phyloP scores from a whole-genome alignment of 2,329 filamentous ascomycete species.

The Aschersonia sp. region DNA sequence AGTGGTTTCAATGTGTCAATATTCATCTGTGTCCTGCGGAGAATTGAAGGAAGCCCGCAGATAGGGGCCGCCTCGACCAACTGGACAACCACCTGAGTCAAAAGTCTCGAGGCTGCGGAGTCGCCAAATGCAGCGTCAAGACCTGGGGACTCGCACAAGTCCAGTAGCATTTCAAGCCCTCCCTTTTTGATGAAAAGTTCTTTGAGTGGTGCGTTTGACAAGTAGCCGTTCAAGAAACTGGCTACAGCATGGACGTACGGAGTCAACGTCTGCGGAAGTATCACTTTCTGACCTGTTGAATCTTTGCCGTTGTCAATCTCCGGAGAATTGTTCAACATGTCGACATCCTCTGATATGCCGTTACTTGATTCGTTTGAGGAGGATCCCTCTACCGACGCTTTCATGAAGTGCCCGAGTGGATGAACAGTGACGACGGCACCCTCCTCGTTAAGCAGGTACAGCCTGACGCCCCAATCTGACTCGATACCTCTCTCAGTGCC shows the following conservation, averaged over 20 bases:
- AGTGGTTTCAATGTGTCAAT: slow-evolving; percentile 56
- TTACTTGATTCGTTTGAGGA: slow-evolving; percentile 18
- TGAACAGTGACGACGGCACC: slow-evolving; percentile 39
- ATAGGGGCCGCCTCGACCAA: slow-evolving; percentile 71
- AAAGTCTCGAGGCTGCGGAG: slow-evolving; percentile 49
- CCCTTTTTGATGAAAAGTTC: slow-evolving; percentile 61
- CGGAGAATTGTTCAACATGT: slow-evolving; percentile 37
- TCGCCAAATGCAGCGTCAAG: slow-evolving; percentile 50
- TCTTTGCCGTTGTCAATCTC: slow-evolving; percentile 4
- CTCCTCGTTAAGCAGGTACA: slow-evolving; percentile 48
- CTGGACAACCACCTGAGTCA: slow-evolving; percentile 60
- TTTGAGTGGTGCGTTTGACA: slow-evolving; percentile 61
- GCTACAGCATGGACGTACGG: slow-evolving; percentile 63
- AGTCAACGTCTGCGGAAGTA: slow-evolving; percentile 28
- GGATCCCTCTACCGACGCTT: slow-evolving; percentile 11
- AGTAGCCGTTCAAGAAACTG: slow-evolving; percentile 62
- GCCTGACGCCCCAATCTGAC: slow-evolving; percentile 62
- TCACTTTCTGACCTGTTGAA: slow-evolving; percentile 8
- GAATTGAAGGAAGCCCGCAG: slow-evolving; percentile 65
- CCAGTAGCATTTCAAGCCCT: slow-evolving; percentile 70
- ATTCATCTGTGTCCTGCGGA: slow-evolving; percentile 58
- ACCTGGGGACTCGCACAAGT: slow-evolving; percentile 70
- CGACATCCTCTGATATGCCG: slow-evolving; percentile 36
- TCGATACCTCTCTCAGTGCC: slow-evolving; percentile 55
- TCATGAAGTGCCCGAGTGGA: slow-evolving; percentile 28